Evolutionary conservation across 2,329 filamentous ascomycete genomes (phyloP), one percentile per base, ranked within the genome.

Genomic region (Bipolaris oryzae): DNA sequence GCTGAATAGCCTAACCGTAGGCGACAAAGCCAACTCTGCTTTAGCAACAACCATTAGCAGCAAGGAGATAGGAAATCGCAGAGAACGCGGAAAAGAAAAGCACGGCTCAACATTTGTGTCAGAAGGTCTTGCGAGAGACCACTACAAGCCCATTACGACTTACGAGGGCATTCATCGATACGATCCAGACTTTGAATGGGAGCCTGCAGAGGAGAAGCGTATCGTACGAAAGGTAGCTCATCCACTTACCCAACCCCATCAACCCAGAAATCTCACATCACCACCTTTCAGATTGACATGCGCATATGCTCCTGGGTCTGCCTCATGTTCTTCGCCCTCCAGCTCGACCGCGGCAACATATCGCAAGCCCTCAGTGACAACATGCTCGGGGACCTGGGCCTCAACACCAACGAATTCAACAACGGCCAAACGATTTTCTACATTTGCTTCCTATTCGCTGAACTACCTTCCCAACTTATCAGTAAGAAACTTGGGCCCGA

Each of bases 391-490:
- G 74, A 76, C 49, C 63, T 76, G 7, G 37, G 54, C 7, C 61
- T 76, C 50, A 73, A 68, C 46, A 76, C 74, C 43, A 76, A 75
- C 51, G 73, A 76, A 57, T 76, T 74, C 65, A 77, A 77, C 54
- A 73, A 71, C 39, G 74, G 74, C 7, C 71, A 79, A 47, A 78
- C 77, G 0, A 79, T 90, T 9, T 96, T 96, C 80, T 94, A 90
- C 76, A 83, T 85, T 21, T 92, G 91, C 76, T 96, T 96, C 78
- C 91, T 96, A 5, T 67, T 60, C 28, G 78, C 79, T 1, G 79
- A 80, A 47, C 69, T 82, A 15, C 80, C 80, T 0, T 79, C 78
- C 0, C 79, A 81, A 43, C 73, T 81, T 6, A 74, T 81, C 18
- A 79, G 77, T 38, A 82, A 81, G 60, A 78, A 78, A 47, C 65